Base-by-base conservation (phyloP, 805 yeast species). In the Yarrowia sp. region DNA sequence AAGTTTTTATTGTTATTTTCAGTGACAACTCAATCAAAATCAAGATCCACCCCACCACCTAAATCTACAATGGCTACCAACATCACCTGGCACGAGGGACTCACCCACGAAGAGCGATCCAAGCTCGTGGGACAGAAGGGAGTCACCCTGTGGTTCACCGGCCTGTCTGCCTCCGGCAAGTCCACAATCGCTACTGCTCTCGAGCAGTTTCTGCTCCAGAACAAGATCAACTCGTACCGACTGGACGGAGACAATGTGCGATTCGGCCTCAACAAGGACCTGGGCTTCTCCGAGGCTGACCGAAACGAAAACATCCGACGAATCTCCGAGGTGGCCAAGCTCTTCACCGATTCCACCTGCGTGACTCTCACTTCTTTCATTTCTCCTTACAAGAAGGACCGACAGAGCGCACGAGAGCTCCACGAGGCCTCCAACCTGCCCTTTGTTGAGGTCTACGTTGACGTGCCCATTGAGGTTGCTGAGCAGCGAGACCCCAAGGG, bases 401-500 rank as follows among this genome's bases (percentile, higher is more conserved):
- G 98, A 77, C 85, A 85, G 64, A 83, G 82, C 69, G 98, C 97
- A 35, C 85, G 98, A 74, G 86, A 88, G 74, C 80, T 92, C 68
- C 98, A 92, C 75, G 85, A 83, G 68, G 85, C 85, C 67, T 84
- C 87, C 68, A 82, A 82, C 44, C 79, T 93, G 67, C 93, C 96
- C 63, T 92, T 92, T 72, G 83, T 92, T 64, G 98, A 92, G 79
- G 96, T 93, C 9, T 92, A 79, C 70, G 93, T 92, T 38, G 97
- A 92, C 75, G 98, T 92, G 49, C 98, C 98, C 36, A 81, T 93
- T 61, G 92, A 88, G 72, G 91, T 93, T 67, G 98, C 98, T 59
- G 98, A 93, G 81, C 83, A 90, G 77, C 90, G 98, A 79, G 98
- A 93, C 77, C 98, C 98, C 68, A 93, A 93, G 80, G 98, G 98